phyloP scores from a whole-genome alignment of 176 grass and related monocot genomes.

The Otatea glauca region DNA sequence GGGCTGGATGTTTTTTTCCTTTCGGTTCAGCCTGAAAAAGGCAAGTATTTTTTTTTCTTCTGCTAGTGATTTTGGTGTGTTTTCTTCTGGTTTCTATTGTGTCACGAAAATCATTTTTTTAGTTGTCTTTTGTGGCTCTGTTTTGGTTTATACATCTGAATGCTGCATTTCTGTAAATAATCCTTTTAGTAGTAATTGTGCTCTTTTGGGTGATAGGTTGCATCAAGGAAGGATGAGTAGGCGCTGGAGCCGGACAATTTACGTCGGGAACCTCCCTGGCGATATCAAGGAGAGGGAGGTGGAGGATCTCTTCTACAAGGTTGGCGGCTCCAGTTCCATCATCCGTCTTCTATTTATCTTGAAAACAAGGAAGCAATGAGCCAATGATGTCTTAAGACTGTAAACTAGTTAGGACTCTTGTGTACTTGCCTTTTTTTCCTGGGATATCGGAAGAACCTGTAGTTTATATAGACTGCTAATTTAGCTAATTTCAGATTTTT shows the following conservation, averaged over 20 bases:
- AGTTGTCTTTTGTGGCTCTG: not conserved
- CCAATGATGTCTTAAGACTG: not conserved
- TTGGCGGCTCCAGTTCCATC: not conserved
- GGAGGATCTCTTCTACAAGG: constrained; percentile 86
- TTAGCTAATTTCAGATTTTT: not conserved
- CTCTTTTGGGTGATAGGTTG: not conserved
- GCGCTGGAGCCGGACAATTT: constrained; percentile 67
- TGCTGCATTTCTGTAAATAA: not conserved
- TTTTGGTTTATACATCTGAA: not conserved
- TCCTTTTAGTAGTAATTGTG: not conserved
- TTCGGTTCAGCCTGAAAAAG: not conserved
- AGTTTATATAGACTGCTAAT: not conserved
- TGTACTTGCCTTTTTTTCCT: not conserved
- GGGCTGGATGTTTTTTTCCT: no score
- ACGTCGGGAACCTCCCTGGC: constrained; percentile 83
- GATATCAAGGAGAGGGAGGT: constrained; percentile 84
- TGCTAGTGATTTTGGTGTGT: not conserved
- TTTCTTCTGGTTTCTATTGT: not conserved
- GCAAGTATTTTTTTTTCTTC: not conserved
- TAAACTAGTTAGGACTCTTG: not conserved
- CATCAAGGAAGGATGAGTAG: constrained; percentile 67
- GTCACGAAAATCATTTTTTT: not conserved
- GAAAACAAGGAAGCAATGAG: not conserved
- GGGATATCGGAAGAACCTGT: not conserved
- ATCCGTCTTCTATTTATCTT: not conserved